Evolutionary conservation across 257 asterid species (phyloP).

Genomic region (Solanum habrochaites): DNA sequence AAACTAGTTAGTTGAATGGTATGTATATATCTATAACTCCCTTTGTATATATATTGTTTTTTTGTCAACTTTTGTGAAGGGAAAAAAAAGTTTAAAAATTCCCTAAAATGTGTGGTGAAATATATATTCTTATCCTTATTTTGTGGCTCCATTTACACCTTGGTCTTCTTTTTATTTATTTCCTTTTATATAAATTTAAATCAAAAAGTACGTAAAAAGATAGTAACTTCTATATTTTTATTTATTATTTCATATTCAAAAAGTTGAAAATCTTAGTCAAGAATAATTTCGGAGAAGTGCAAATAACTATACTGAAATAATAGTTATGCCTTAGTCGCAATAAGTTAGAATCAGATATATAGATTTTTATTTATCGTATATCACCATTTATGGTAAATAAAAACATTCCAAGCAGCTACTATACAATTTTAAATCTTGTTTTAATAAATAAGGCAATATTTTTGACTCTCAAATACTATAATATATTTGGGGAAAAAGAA

Average conservation of each 20-base stretch:
- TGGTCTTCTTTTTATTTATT: not conserved
- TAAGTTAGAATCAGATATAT: not conserved
- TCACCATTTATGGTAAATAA: not conserved
- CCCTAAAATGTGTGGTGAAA: not conserved
- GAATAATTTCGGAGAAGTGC: not conserved
- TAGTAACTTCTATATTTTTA: not conserved
- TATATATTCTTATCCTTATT: not conserved
- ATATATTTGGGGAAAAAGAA: not conserved
- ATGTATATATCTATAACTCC: not conserved
- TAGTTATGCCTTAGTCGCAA: not conserved
- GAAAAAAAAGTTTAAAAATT: not conserved
- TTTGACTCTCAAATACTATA: not conserved
- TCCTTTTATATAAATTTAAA: not conserved
- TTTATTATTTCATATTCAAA: not conserved
- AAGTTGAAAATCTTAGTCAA: not conserved
- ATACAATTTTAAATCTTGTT: not conserved
- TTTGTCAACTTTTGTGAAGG: not conserved
- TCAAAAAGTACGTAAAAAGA: not conserved
- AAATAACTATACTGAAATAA: not conserved
- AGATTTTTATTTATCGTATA: not conserved
- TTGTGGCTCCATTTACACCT: not conserved
- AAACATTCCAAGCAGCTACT: not conserved
- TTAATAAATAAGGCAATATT: not conserved
- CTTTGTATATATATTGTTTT: not conserved
- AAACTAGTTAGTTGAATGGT: not conserved